phyloP scores from a whole-genome alignment of 2,329 filamentous ascomycete genomes.

The Rosellinia necatrix region DNA sequence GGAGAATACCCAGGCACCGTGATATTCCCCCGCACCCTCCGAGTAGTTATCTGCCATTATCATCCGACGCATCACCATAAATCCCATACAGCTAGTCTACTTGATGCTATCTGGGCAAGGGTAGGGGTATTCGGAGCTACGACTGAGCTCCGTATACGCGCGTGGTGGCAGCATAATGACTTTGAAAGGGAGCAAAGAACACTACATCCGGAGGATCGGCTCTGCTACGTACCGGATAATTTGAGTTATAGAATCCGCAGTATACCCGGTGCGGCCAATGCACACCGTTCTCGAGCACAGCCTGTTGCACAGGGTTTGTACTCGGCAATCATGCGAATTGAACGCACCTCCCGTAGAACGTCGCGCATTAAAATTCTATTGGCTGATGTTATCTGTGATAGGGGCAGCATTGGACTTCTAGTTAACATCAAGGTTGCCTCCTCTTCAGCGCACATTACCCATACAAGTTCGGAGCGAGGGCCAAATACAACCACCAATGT shows the following conservation, averaged over 20 bases:
- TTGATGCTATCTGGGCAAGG: no score
- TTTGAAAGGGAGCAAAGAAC: not conserved
- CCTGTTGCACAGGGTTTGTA: not conserved
- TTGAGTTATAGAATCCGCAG: not conserved
- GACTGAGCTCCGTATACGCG: no score
- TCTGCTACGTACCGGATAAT: not conserved
- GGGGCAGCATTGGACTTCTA: not conserved
- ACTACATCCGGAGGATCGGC: not conserved
- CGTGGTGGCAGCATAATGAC: not conserved
- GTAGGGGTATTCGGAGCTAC: no score
- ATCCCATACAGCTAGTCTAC: no score
- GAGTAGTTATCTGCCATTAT: no score
- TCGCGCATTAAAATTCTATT: not conserved
- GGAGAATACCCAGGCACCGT: no score
- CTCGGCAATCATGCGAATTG: constrained; percentile 6
- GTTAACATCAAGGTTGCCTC: constrained; percentile 2
- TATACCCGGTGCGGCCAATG: not conserved
- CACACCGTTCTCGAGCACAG: not conserved
- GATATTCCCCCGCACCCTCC: no score
- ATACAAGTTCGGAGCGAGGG: constrained; percentile 2
- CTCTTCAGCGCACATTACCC: not conserved
- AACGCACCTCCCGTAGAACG: not conserved
- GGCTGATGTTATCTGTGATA: constrained; percentile 6
- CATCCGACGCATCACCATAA: no score
- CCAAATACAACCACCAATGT: constrained; percentile 2